A percentile compares a stretch with the other conserved stretches of the same genome.
Evolutionary conservation across 495 filamentous ascomycete genomes (phyloP).

Genomic region (Podospora sp.): DNA sequence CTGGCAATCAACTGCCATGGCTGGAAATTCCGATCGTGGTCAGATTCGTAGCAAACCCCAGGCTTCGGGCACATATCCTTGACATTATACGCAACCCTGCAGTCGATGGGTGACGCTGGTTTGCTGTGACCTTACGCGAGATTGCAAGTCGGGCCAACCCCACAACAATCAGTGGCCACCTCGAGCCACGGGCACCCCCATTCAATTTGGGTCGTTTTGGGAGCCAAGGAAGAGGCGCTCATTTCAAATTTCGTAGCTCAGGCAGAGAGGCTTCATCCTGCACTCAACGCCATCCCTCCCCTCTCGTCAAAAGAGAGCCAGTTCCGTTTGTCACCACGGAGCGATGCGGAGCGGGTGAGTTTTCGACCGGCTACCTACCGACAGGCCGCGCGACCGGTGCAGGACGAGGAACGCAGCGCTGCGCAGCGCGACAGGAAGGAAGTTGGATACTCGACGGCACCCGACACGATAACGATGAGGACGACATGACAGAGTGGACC

Average conservation of each 20-base stretch:
- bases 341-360: slow-evolving; percentile 15
- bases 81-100: neutral
- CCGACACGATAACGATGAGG: slow-evolving; percentile 30
- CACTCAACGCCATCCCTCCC: neutral
- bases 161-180: slow-evolving; percentile 18
- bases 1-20: neutral
- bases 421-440: too few relatives aligned
- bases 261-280: neutral
- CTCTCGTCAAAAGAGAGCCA: neutral
- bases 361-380: slow-evolving; percentile 2
- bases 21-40: neutral
- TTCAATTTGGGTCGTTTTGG: neutral
- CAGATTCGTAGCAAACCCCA: neutral
- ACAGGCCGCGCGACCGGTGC: slow-evolving; percentile 8
- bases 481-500: slow-evolving; percentile 34
- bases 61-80: neutral
- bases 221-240: slow-evolving; percentile 5
- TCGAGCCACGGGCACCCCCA: neutral
- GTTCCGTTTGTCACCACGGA: neutral
- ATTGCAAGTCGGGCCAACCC: slow-evolving; percentile 21
- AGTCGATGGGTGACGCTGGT: neutral
- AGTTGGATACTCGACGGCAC: slow-evolving; percentile 13
- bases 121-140: slow-evolving; percentile 27
- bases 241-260: slow-evolving; percentile 12
- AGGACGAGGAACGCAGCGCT: slow-evolving; percentile 13